phyloP scores from a whole-genome alignment of 805 yeast genomes.

The Candida insectalens region DNA sequence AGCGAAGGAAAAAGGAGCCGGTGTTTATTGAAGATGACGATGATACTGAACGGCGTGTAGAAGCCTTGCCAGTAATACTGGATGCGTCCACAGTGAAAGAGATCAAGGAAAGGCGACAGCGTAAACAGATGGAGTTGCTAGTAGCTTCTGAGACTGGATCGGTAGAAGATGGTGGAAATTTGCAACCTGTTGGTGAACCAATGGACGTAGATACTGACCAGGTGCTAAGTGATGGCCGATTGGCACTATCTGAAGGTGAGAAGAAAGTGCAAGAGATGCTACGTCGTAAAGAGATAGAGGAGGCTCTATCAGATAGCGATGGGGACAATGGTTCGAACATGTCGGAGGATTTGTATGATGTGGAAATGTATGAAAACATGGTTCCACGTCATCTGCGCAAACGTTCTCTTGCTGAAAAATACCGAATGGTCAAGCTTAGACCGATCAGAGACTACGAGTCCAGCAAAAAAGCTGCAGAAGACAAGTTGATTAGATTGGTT shows the following conservation, averaged over 20 bases:
- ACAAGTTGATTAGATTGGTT: too few species aligned
- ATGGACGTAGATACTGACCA: too few species aligned
- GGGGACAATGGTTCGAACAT: conserved; percentile 7
- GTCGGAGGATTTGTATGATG: not conserved
- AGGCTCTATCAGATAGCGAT: conserved; percentile 21
- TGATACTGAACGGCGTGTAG: too few species aligned
- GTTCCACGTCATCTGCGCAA: not conserved
- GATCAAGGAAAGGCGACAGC: conserved; percentile 4
- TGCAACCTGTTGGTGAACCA: too few species aligned
- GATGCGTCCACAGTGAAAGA: conserved; percentile 4
- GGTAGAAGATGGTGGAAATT: too few species aligned
- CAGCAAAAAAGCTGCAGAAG: too few species aligned
- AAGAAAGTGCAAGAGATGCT: conserved; percentile 15
- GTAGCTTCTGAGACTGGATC: too few species aligned
- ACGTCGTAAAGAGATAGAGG: conserved; percentile 23
- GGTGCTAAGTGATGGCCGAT: conserved; percentile 18
- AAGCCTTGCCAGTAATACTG: not conserved
- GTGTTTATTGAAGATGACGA: too few species aligned
- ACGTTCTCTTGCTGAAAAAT: too few species aligned
- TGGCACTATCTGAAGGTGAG: conserved; percentile 23
- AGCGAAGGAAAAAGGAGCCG: too few species aligned
- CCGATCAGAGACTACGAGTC: too few species aligned
- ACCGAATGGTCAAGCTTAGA: too few species aligned
- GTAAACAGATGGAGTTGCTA: conserved; percentile 1
- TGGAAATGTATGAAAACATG: conserved; percentile 1